Conservation (phyloP, 192 early-diverging fungal species). For the Polychytrium aggregatum region DNA sequence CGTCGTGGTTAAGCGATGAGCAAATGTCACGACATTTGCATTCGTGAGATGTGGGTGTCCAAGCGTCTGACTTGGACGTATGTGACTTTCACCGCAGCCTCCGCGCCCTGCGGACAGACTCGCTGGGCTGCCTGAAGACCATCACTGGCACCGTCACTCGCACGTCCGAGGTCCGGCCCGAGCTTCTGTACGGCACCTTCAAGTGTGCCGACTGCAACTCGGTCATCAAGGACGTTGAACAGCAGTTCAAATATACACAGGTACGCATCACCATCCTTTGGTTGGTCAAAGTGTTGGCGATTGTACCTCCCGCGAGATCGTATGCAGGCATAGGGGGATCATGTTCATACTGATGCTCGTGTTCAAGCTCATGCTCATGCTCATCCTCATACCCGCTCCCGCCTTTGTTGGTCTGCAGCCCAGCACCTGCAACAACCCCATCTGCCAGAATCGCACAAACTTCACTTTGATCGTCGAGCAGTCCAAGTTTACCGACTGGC, state of each 20-base stretch:
- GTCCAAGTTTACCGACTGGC: constrained; percentile 93
- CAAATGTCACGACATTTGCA: too few species aligned
- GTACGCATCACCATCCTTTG: constrained; percentile 18
- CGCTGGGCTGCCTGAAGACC: constrained; percentile 6
- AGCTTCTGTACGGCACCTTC: constrained; percentile 85
- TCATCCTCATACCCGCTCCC: too few species aligned
- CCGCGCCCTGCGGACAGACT: too few species aligned
- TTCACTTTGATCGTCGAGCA: constrained; percentile 76
- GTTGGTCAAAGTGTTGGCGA: not conserved
- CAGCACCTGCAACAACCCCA: constrained; percentile 65
- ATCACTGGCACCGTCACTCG: constrained; percentile 91
- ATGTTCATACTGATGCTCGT: too few species aligned
- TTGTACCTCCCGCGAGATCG: not conserved
- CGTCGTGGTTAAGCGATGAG: too few species aligned
- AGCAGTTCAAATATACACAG: constrained; percentile 96
- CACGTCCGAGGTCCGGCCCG: constrained; percentile 93
- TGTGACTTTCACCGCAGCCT: too few species aligned
- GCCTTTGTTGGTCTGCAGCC: constrained; percentile 61
- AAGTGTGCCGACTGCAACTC: constrained; percentile 73
- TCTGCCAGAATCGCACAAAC: constrained; percentile 66
- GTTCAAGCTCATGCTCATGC: too few species aligned
- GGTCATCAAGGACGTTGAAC: constrained; percentile 73
- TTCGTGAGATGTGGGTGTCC: too few species aligned
- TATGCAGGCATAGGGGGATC: too few species aligned
- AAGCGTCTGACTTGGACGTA: too few species aligned